Conservation (phyloP, 148 eudicot species). For the Camellia lanceoleosa region DNA sequence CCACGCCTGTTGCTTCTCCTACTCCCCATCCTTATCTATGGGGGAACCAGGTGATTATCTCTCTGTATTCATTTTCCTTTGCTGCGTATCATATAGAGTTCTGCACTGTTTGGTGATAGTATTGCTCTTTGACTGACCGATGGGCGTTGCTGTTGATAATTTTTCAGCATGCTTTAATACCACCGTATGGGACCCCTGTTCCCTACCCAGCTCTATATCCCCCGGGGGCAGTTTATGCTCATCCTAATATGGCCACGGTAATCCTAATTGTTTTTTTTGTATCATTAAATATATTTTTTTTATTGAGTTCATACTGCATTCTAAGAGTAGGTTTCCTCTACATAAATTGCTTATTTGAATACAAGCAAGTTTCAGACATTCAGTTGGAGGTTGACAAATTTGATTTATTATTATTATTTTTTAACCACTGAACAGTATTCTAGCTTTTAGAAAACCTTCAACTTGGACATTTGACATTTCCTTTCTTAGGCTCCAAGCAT, state of each 20-base stretch:
- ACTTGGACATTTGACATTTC: not conserved
- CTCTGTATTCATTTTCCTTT: not conserved
- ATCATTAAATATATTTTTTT: not conserved
- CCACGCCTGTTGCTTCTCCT: constrained; percentile 70
- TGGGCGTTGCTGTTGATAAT: constrained; percentile 5
- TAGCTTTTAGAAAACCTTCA: not conserved
- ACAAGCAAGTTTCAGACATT: not conserved
- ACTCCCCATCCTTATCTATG: constrained; percentile 82
- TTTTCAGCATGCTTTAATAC: constrained; percentile 48
- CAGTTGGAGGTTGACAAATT: not conserved
- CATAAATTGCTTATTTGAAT: not conserved
- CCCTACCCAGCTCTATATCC: constrained; percentile 86
- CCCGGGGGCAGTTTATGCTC: constrained; percentile 73
- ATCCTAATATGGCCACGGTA: constrained; percentile 76
- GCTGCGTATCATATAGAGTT: not conserved
- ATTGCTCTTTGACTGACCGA: not conserved
- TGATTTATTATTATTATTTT: not conserved
- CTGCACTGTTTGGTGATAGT: not conserved
- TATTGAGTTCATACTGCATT: not conserved
- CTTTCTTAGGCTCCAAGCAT: constrained; percentile 39
- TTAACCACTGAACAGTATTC: not conserved
- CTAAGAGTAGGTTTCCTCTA: not conserved
- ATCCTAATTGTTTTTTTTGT: constrained; percentile 12
- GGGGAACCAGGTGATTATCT: constrained; percentile 64
- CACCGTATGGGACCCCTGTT: constrained; percentile 84